Evolutionary conservation across 768 basidiomycete genomes (phyloP), one percentile per base, ranked within the genome.

Genomic region (Tylopilus plumbeoviolaceoides): DNA sequence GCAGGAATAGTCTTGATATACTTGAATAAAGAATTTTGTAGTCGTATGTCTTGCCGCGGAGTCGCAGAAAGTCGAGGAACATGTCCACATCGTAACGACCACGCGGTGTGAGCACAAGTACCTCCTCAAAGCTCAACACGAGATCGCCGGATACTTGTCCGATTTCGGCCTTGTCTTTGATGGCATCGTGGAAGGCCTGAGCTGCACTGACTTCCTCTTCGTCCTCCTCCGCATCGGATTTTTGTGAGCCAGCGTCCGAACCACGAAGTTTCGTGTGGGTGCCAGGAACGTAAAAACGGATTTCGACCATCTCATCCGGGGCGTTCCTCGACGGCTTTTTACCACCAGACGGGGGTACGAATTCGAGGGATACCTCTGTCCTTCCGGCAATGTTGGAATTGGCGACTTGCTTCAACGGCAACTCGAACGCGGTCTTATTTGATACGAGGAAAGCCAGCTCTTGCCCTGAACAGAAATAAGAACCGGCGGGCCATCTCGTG

Each of bases 321-420:
- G 71, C 75, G 40, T 67, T 60, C 58, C 72, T 69, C 38, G 75
- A 62, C 17, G 71, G 56, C 60, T 78, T 75, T 63, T 77, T 81
- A 18, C 72, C 68, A 3, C 69, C 64, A 3, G 72, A 61, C 0
- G 78, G 73, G 47, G 76, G 72, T 27, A 81, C 75, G 65, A 98
- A 97, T 67, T 99, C 97, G n/a, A 99, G 83, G 0, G 97, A 93
- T n/a, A 99, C 97, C 68, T 99, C 97, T 10, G 92, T 95, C 56
- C 91, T 91, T 20, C 92, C 93, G 12, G 93, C 92, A 61, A 98
- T 98, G 72, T 98, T 98, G 43, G 97, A 97, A 70, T 99, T 99
- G 60, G 91, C 89, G 44, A 98, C 93, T 56, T 85, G 74, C 31
- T 78, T 73, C 31, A 98, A 76, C 5, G 97, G 94, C 7, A 99